phyloP scores from a whole-genome alignment of 495 filamentous ascomycete genomes.

The Talaromyces adpressus region DNA sequence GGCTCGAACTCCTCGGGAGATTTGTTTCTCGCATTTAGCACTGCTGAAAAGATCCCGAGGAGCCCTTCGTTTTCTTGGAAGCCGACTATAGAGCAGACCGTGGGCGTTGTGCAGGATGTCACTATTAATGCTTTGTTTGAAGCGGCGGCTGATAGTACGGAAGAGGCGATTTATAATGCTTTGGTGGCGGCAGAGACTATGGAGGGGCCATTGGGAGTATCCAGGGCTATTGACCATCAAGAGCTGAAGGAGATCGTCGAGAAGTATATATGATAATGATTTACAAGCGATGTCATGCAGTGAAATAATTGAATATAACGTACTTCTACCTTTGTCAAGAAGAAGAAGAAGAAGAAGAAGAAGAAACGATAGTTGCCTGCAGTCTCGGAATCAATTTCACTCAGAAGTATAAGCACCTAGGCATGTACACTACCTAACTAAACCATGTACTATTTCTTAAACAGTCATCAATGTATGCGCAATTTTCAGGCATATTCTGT shows the following conservation, averaged over 20 bases:
- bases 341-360: too few species aligned
- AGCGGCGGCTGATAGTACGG: conserved; percentile 40
- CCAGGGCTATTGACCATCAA: conserved; percentile 39
- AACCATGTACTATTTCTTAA: too few species aligned
- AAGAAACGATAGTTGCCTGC: too few species aligned
- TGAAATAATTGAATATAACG: too few species aligned
- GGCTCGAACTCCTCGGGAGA: conserved; percentile 45
- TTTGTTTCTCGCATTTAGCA: conserved; percentile 48
- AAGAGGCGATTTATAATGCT: conserved; percentile 48
- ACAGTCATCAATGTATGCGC: too few species aligned
- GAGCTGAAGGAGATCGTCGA: conserved; percentile 40
- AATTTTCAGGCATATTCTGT: too few species aligned
- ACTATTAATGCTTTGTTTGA: conserved; percentile 44
- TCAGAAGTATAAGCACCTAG: too few species aligned
- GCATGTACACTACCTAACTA: too few species aligned
- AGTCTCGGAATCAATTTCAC: too few species aligned
- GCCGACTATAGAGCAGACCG: conserved; percentile 22
- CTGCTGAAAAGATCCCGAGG: conserved; percentile 30
- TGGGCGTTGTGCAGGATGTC: conserved; percentile 37
- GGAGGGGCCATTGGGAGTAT: conserved; percentile 28
- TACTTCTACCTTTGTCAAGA: too few species aligned
- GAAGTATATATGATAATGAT: conserved; percentile 20
- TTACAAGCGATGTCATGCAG: too few species aligned
- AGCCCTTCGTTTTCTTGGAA: conserved; percentile 20
- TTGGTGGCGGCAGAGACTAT: conserved; percentile 43